Evolutionary conservation across 2,329 filamentous ascomycete species (phyloP).

Genomic region (Verticillium tricorpus): DNA sequence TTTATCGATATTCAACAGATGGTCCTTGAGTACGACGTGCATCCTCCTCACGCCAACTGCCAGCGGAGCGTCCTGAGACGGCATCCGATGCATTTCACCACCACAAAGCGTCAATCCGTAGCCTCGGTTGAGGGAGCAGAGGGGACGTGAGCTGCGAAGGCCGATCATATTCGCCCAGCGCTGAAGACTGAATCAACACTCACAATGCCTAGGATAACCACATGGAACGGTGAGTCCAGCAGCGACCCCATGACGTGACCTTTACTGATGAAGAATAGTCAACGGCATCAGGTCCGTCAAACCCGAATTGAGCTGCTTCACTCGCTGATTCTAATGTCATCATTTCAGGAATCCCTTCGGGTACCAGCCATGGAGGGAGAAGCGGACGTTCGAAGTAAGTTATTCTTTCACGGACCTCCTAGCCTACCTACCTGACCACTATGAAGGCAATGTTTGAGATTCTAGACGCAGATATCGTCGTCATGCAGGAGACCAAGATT

Average conservation of each 20-base stretch:
- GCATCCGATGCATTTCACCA: not conserved
- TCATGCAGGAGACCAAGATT: constrained; percentile 96
- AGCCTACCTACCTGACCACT: not conserved
- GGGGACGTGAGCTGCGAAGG: not conserved
- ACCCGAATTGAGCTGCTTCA: not conserved
- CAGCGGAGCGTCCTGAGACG: not conserved
- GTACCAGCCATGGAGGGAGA: constrained; percentile 78
- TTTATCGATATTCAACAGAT: not conserved
- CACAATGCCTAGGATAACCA: constrained; percentile 72
- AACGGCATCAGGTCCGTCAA: constrained; percentile 69
- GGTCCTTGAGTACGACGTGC: not conserved
- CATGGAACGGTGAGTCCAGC: constrained; percentile 68
- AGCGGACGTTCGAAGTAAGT: constrained; percentile 62
- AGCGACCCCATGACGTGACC: not conserved
- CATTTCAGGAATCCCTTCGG: constrained; percentile 66
- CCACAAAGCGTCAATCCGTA: not conserved
- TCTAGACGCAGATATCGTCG: constrained; percentile 84
- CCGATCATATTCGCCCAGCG: not conserved
- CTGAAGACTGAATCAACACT: not conserved
- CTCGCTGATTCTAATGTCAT: not conserved
- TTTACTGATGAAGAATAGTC: constrained; percentile 42
- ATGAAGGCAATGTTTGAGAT: constrained; percentile 85
- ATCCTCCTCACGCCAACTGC: not conserved
- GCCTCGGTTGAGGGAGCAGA: not conserved
- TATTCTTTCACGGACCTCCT: not conserved